Evolutionary conservation across 2,329 filamentous ascomycete genomes (phyloP), one percentile per base, ranked within the genome.

Genomic region (Pseudogymnoascus pannorum): DNA sequence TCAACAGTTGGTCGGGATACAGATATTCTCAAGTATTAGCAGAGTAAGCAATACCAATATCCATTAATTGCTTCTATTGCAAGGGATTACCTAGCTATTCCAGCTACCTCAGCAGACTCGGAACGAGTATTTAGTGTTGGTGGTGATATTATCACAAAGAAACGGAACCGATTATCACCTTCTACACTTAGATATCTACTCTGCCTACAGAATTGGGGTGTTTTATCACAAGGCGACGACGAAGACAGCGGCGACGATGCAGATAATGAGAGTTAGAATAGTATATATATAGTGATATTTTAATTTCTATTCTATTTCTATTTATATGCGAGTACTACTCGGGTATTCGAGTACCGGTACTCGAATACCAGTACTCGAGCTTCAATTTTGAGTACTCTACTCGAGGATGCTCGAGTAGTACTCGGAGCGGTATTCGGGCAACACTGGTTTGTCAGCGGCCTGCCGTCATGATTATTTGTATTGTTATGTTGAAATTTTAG

Each of bases 41-140:
- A 29, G 26, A 29, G 26, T 29, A 29, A 29, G 26, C 26, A 29
- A 29, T 29, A 29, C 26, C 26, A 29, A 22, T 57, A 29, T 26
- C 26, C 51, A 31, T 20, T 57, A 5, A 18, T 57, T 16, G 51
- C 18, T 57, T 18, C 18, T 22, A 57, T 57, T 20, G 51, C 51
- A 7, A 57, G n/a, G 26, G 51, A 57, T 26, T 57, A 57, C n/a
- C 51, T 57, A 57, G 51, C 51, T 18, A 57, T 57, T 29, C 51
- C 51, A 18, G 51, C 51, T 35, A 57, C 26, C 8, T 57, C 51
- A 8, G 51, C 51, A 22, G 51, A 20, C 26, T 57, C 51, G 33
- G 51, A 57, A n/a, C 51, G 26, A 18, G 26, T 31, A 26, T 57
- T 57, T 35, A 29, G 24, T 26, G 26, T 22, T 18, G 20, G 24